A percentile compares a stretch with the other conserved stretches of the same genome.
These are phyloP conservation scores for Rutstroemia sydowiana DNA, from an alignment of 2,329 filamentous ascomycete species.

Conservation along the genomic window DNA sequence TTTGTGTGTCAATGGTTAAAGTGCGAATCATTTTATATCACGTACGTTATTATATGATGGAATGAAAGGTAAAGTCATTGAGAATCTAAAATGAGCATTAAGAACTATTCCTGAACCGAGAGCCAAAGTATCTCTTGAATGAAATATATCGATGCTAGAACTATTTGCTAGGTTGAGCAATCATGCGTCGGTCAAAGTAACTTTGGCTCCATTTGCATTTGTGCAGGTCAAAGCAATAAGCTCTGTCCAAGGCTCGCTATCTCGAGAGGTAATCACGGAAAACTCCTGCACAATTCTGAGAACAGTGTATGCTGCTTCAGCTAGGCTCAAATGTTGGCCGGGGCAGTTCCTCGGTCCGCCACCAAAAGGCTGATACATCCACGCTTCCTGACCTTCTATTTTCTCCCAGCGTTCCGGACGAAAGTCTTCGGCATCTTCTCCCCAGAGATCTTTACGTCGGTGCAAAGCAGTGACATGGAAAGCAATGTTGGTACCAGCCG, in stretches of 20 bases:
- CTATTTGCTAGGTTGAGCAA: no score
- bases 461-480: constrained; percentile 30
- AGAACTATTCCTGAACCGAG: no score
- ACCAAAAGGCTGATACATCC: constrained; percentile 61
- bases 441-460: constrained; percentile 32
- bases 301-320: constrained; percentile 8
- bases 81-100: no score
- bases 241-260: neutral
- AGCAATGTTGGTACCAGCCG: constrained; percentile 14
- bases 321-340: constrained; percentile 32
- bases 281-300: neutral
- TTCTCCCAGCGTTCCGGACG: constrained; percentile 36
- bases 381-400: neutral
- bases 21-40: no score
- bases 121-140: no score
- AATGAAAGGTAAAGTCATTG: no score
- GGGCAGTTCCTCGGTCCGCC: constrained; percentile 64
- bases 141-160: no score
- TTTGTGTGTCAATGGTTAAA: no score
- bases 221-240: neutral
- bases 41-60: no score
- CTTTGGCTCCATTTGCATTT: neutral
- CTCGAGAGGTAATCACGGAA: constrained; percentile 1
- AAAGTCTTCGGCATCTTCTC: constrained; percentile 32
- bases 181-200: no score